Evolutionary conservation across 371 early-diverging fungal genomes (phyloP).

Genomic region (Lichtheimia ornata): DNA sequence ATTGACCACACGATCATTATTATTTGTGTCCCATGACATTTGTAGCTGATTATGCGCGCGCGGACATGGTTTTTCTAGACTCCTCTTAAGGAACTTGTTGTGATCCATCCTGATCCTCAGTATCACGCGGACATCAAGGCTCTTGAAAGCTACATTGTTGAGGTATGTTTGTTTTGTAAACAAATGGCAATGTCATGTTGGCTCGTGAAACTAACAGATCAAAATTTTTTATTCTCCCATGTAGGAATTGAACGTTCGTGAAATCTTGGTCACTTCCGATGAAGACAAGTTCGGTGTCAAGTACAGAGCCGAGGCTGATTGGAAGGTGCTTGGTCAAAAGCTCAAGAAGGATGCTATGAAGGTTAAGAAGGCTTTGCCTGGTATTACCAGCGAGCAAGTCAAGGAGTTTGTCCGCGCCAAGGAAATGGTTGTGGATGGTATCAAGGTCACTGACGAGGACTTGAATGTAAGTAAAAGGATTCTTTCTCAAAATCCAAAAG

Average conservation of each 20-base stretch:
- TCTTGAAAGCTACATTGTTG: conserved; percentile 85
- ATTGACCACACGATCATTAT: neutral
- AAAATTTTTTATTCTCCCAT: conserved; percentile 46
- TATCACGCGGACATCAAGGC: conserved; percentile 86
- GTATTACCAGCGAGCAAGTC: conserved; percentile 76
- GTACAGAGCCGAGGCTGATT: conserved; percentile 90
- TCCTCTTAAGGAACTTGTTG: conserved; percentile 92
- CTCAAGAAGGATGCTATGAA: conserved; percentile 88
- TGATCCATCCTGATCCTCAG: conserved; percentile 87
- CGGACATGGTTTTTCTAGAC: conserved; percentile 51
- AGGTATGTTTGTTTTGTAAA: conserved; percentile 29
- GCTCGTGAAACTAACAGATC: conserved; percentile 1
- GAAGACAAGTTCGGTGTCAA: conserved; percentile 92
- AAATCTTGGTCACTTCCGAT: conserved; percentile 83
- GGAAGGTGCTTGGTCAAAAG: conserved; percentile 86
- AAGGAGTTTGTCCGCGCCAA: conserved; percentile 76
- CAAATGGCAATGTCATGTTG: too few relatives aligned
- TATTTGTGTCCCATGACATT: neutral
- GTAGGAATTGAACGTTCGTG: conserved; percentile 94
- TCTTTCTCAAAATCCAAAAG: neutral
- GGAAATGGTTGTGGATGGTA: conserved; percentile 78
- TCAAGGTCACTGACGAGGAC: conserved; percentile 81
- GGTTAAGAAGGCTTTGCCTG: conserved; percentile 88
- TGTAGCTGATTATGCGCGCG: too few relatives aligned
- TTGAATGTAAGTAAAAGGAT: conserved; percentile 52